phyloP scores from a whole-genome alignment of 2,329 filamentous ascomycete species.

The Penicillium sp. region DNA sequence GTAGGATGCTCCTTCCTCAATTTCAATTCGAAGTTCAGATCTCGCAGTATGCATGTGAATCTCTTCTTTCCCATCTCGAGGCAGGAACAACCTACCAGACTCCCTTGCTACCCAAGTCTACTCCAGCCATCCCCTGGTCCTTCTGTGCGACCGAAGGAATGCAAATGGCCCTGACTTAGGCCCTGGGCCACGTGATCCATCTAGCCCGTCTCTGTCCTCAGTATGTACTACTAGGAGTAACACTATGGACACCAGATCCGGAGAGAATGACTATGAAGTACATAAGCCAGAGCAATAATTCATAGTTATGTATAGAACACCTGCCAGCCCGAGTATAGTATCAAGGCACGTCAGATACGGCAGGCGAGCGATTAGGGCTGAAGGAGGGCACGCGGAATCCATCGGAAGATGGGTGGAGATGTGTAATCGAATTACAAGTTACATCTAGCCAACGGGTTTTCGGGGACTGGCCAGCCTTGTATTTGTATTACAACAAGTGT shows the following conservation, averaged over 20 bases:
- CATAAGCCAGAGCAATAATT: background rate
- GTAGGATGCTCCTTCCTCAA: background rate
- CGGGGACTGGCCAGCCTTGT: constrained; percentile 17
- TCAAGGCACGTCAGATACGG: constrained; percentile 17
- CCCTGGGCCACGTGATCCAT: constrained; percentile 4
- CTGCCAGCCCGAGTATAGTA: background rate
- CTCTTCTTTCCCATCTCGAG: background rate
- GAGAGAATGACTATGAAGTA: background rate
- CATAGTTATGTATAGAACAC: background rate
- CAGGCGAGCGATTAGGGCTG: constrained; percentile 33
- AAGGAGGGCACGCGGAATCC: constrained; percentile 37
- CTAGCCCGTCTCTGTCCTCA: background rate
- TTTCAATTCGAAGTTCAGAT: background rate
- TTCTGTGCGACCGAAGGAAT: constrained; percentile 32
- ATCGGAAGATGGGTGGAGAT: constrained; percentile 32
- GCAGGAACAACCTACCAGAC: background rate
- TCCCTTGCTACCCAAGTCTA: background rate
- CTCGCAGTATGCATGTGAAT: background rate
- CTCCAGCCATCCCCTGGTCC: constrained; percentile 6
- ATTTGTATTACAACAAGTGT: constrained; percentile 20
- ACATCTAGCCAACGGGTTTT: constrained; percentile 7
- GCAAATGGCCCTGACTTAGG: constrained; percentile 9
- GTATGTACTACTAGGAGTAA: no score
- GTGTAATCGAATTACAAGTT: constrained; percentile 33
- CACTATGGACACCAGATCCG: no score